Evolutionary conservation across 139 green algal genomes (phyloP).

Genomic region (Coelastrella sp.): DNA sequence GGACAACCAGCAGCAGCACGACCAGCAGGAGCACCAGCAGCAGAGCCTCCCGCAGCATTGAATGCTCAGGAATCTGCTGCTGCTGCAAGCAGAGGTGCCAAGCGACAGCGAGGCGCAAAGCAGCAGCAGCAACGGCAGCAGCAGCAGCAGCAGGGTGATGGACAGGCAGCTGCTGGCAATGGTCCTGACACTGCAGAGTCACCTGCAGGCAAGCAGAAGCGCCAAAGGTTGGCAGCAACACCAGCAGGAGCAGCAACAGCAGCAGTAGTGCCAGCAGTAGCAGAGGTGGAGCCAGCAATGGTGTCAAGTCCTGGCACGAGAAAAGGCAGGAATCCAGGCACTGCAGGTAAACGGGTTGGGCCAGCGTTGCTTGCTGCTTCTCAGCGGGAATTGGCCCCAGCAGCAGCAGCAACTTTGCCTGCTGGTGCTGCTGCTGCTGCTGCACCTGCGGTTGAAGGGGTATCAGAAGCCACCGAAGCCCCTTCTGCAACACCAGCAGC

Average conservation of each 20-base stretch:
- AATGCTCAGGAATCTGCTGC: background rate
- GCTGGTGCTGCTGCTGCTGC: background rate
- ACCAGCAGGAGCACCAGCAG: background rate
- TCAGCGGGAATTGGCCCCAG: background rate
- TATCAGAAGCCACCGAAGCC: background rate
- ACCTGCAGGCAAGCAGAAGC: background rate
- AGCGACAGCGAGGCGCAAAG: background rate
- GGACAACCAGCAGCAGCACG: conserved; percentile 1
- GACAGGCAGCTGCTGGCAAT: background rate
- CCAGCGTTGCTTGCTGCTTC: no score
- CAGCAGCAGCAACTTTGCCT: background rate
- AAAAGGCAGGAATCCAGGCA: background rate
- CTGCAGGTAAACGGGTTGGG: no score
- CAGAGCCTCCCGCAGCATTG: background rate
- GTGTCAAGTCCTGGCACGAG: background rate
- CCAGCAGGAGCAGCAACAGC: conserved; percentile 19
- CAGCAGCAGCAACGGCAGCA: background rate
- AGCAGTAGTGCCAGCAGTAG: background rate
- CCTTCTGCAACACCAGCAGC: background rate
- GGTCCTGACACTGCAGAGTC: background rate
- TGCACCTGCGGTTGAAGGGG: background rate
- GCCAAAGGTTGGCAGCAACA: background rate
- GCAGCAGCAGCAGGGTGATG: background rate
- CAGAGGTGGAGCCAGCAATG: background rate
- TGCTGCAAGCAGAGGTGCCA: background rate